phyloP scores from a whole-genome alignment of 2,329 filamentous ascomycete genomes.

The Sporothrix curviconia region DNA sequence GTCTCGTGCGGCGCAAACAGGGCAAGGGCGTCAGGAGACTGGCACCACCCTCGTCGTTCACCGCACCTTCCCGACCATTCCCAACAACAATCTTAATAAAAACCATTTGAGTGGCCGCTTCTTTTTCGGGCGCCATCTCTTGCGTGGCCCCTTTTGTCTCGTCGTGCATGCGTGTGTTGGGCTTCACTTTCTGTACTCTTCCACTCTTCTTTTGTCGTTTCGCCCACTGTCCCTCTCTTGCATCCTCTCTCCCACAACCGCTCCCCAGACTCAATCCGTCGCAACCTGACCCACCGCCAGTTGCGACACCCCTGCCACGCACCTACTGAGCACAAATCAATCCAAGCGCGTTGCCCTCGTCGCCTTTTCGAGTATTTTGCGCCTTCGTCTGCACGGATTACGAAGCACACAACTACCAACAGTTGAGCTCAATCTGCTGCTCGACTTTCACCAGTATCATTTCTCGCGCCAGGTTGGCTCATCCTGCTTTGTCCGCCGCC shows the following conservation, averaged over 20 bases:
- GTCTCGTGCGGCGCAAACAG: not conserved
- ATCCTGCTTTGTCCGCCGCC: not conserved
- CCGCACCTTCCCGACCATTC: constrained; percentile 1
- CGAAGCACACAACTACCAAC: no score
- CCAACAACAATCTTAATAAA: no score
- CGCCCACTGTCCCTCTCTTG: not conserved
- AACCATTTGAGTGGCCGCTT: not conserved
- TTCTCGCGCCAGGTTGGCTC: not conserved
- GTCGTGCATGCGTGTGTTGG: not conserved
- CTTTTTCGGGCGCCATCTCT: not conserved
- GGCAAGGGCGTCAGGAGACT: constrained; percentile 5
- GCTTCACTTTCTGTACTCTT: not conserved
- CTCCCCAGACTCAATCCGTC: constrained; percentile 6
- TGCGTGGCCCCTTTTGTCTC: not conserved
- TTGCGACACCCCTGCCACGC: constrained; percentile 4
- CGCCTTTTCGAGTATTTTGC: not conserved
- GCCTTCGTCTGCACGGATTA: no score
- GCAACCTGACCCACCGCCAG: not conserved
- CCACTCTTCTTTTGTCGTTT: not conserved
- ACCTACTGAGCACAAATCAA: not conserved
- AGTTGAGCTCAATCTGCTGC: not conserved
- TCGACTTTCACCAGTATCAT: not conserved
- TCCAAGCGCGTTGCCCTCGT: constrained; percentile 4
- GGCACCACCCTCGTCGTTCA: not conserved
- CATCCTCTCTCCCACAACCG: not conserved